Percentiles rank a stretch among this genome's conserved stretches.
These are phyloP conservation scores for Fusarium ambrosium DNA, from an alignment of 2,329 filamentous ascomycete genomes.

Conservation along the genomic window DNA sequence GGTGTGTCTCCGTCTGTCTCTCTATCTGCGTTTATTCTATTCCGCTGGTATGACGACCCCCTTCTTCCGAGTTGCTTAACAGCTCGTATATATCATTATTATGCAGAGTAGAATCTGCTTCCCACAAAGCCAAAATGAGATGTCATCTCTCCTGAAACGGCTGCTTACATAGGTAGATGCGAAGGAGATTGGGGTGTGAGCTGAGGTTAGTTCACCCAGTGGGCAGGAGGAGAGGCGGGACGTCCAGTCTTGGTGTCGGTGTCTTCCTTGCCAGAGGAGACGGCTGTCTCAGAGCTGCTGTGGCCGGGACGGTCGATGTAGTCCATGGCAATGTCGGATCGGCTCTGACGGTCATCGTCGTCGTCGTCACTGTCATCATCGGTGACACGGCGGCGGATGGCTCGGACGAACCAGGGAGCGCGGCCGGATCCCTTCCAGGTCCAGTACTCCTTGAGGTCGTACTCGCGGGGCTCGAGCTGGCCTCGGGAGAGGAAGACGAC, in stretches of 20 bases:
- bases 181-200: not conserved
- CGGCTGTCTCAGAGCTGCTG: constrained; percentile 29
- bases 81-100: constrained; percentile 3
- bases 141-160: constrained; percentile 11
- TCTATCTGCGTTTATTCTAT: not conserved
- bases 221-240: constrained; percentile 29
- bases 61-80: not conserved
- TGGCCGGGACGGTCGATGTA: constrained; percentile 27
- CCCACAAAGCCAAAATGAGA: constrained; percentile 32
- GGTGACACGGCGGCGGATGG: constrained; percentile 42
- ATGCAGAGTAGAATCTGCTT: constrained; percentile 15
- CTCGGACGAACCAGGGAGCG: constrained; percentile 63
- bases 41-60: not conserved
- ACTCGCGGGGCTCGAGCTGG: constrained; percentile 62
- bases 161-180: constrained; percentile 20
- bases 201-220: constrained; percentile 29
- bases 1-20: not conserved
- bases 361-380: constrained; percentile 10
- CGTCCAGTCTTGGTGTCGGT: constrained; percentile 29
- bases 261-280: constrained; percentile 45
- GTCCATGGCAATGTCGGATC: constrained; percentile 26
- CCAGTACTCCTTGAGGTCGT: constrained; percentile 70
- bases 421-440: constrained; percentile 64
- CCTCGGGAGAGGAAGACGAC: constrained; percentile 60
- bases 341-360: constrained; percentile 18